Base-by-base conservation (phyloP, 805 yeast species). In the Cyberlindnera veronae region DNA sequence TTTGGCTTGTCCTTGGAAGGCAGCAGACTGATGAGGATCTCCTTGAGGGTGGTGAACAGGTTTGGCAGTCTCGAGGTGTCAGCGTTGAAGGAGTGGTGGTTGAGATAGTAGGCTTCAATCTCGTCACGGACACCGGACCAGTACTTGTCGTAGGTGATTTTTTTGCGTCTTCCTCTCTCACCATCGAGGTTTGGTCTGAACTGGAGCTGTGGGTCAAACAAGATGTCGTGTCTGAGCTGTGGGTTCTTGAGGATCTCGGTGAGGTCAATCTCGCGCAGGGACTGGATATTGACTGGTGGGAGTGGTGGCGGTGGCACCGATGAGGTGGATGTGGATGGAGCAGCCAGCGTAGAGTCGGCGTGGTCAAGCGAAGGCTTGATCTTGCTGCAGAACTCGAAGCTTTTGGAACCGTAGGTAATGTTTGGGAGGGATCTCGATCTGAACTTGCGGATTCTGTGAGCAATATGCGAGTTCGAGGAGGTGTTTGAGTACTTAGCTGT, bases 151-250 rank as follows among this genome's bases (percentile, higher is more conserved):
- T 88, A 82, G 32, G 82, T 70, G 42, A 72, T 62, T 63, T 78
- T 81, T 71, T 89, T 87, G 39, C 89, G 73, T 44, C 79, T 73
- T 20, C 95, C 95, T 37, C 96, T 69, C 63, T 90, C 97, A 37
- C 95, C 95, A 60, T 86, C 96, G 50, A 89, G 67, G 56, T 87
- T 86, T 21, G 95, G 95, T 59, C 97, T 76, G 62, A 90, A 87
- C 66, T 89, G 96, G 44, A 90, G 69, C 56, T 85, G 86, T 14
- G 96, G 95, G 65, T 90, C 96, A 58, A 90, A 90, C 12, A 88
- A 71, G 39, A 91, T 86, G 60, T 91, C 98, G 62, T 90, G 98
- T 48, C 98, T 76, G 41, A 90, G 68, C 60, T 88, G 96, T 4
- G 96, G 96, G 63, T 90, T 90, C 57, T 85, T 86, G 51, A 90